Evolutionary conservation across 371 early-diverging fungal species (phyloP), one percentile per base, ranked within the genome.

Genomic region (Saksenaea oblongispora): DNA sequence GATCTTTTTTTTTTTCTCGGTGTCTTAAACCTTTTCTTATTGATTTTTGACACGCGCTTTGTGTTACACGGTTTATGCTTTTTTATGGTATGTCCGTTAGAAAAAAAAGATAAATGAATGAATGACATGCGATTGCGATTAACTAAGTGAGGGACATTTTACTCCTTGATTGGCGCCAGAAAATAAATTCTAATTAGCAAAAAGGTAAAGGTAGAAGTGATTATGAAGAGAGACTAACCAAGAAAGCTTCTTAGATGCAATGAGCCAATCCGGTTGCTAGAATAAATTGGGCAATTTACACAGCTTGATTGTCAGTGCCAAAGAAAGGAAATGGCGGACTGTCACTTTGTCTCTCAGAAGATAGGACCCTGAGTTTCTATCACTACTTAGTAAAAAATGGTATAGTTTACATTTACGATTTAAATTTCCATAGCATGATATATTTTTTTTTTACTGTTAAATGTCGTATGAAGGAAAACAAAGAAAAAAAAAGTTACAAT

Each of bases 281-380:
- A 47, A 17, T 47, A 47, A 47, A 47, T 47, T 47, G 51, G 22
- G 9, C 22, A 47, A 47, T 47, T 47, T 47, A 47, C 51, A 22
- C 51, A 47, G 17, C 22, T 47, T 47, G 51, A 47, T 47, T 47
- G 51, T 47, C 51, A 10, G 51, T 47, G 10, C 51, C 51, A 47
- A 47, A 39, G 39, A 39, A 39, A 39, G 39, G n/a, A 39, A 39
- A 47, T 18, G 51, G 24, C 51, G 51, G 51, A 47, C 51, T 47
- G 51, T 47, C 51, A 47, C 24, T 18, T 47, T 22, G n/a, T 47
- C 22, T 31, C 42, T 22, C 51, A 17, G 51, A 47, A 17, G 10
- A 47, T 10, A 47, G 51, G 22, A 47, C 51, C 51, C 51, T 47
- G 51, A 47, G 27, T 26, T 14, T 47, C 22, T 22, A 22, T 47